These are phyloP conservation scores for Leishmania tarentolae DNA, from an alignment of 208 protist species.

Conservation along the genomic window DNA sequence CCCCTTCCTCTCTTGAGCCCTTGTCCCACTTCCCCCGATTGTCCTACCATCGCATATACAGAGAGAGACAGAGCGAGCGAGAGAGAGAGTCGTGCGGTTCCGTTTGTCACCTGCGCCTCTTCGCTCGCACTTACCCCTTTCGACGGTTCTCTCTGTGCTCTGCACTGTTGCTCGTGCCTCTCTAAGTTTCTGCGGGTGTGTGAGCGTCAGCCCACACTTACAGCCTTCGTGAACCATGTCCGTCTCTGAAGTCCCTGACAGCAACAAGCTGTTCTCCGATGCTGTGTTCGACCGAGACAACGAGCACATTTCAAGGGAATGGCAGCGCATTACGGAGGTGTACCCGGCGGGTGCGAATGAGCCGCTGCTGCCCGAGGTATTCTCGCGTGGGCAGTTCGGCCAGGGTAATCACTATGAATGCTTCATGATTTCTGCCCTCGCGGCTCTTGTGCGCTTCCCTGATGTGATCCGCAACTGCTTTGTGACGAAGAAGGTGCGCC, in stretches of 20 bases:
- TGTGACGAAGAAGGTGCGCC: slow-evolving; percentile 74
- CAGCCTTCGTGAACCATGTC: slow-evolving; percentile 18
- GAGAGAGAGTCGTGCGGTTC: no score
- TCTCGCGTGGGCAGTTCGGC: slow-evolving; percentile 73
- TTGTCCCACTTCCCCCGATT: neutral
- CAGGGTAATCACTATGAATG: slow-evolving; percentile 87
- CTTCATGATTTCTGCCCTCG: slow-evolving; percentile 77
- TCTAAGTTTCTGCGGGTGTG: neutral
- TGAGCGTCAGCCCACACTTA: neutral
- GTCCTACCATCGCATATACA: no score
- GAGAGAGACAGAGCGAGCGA: no score
- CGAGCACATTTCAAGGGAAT: slow-evolving; percentile 52
- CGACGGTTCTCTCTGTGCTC: neutral
- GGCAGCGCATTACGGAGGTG: slow-evolving; percentile 62
- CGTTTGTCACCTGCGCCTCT: no score
- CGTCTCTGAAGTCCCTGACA: slow-evolving; percentile 55
- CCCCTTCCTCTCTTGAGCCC: neutral
- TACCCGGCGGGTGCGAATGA: slow-evolving; percentile 52
- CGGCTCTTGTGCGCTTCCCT: slow-evolving; percentile 67
- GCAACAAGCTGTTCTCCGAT: slow-evolving; percentile 67
- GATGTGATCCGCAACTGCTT: slow-evolving; percentile 85
- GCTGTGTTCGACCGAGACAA: slow-evolving; percentile 65
- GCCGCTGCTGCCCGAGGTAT: slow-evolving; percentile 61
- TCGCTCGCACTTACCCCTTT: no score
- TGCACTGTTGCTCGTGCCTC: neutral